phyloP scores from a whole-genome alignment of 2,329 filamentous ascomycete genomes.

The Aureobasidium musti region DNA sequence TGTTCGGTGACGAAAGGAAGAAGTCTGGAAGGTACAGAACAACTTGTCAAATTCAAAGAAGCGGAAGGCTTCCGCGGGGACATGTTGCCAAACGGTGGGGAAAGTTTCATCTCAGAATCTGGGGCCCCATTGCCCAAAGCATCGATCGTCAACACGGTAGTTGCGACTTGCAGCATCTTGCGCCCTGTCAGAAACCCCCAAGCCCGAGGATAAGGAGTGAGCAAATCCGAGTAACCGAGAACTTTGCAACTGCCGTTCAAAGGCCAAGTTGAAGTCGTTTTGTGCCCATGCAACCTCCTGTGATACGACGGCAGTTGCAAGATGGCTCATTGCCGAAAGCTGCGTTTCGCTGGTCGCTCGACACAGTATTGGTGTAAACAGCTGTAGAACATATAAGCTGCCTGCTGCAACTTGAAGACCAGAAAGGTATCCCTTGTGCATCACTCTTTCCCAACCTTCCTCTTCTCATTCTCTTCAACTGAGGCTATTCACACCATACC shows the following conservation, averaged over 20 bases:
- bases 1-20: not conserved
- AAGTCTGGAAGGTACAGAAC: not conserved
- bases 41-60: slow-evolving; percentile 7
- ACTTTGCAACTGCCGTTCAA: slow-evolving; percentile 19
- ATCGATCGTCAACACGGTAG: slow-evolving; percentile 13
- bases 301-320: slow-evolving; percentile 21
- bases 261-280: slow-evolving; percentile 7
- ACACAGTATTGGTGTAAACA: slow-evolving; percentile 3
- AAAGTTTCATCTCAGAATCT: slow-evolving; percentile 7
- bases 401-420: slow-evolving; percentile 2
- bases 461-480: slow-evolving; percentile 12
- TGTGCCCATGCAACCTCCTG: not conserved
- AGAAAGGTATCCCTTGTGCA: not conserved
- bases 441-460: not conserved
- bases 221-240: slow-evolving; percentile 15
- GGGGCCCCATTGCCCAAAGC: slow-evolving; percentile 8
- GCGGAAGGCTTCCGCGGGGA: slow-evolving; percentile 18
- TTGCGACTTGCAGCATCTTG: slow-evolving; percentile 11
- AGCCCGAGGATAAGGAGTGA: slow-evolving; percentile 9
- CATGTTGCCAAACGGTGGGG: not conserved
- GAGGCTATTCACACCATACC: not conserved
- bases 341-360: not conserved
- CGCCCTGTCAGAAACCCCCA: not conserved
- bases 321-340: slow-evolving; percentile 4
- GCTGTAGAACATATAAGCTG: slow-evolving; percentile 23